Conservation (phyloP, 1,139 yeast genomes). For the Saccharomycopsis crataegensis region DNA sequence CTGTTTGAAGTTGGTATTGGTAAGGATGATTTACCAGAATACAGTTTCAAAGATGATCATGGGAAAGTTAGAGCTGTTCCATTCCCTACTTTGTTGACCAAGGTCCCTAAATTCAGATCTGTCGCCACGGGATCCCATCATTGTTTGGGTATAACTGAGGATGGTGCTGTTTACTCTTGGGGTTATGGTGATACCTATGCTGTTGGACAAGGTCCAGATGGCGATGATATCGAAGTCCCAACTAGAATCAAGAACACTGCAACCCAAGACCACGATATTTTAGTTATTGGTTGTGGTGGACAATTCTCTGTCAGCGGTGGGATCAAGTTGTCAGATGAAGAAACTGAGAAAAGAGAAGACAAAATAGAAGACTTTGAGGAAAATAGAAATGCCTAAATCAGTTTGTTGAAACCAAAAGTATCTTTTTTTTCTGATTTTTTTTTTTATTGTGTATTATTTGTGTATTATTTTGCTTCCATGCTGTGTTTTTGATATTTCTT, state of each 20-base stretch:
- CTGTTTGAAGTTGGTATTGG: conserved; percentile 88
- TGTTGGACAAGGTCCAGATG: conserved; percentile 87
- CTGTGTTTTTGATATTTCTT: too few species aligned
- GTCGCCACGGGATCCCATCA: conserved; percentile 90
- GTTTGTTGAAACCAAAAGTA: background rate
- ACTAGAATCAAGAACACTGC: conserved; percentile 90
- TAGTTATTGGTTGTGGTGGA: conserved; percentile 82
- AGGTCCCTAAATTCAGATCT: conserved; percentile 51
- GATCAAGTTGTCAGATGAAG: conserved; percentile 53
- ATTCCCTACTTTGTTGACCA: conserved; percentile 60
- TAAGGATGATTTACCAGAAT: conserved; percentile 50
- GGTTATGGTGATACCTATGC: conserved; percentile 97
- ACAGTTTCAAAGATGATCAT: conserved; percentile 70
- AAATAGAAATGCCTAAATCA: background rate
- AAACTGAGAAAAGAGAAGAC: conserved; percentile 53
- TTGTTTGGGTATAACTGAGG: conserved; percentile 74
- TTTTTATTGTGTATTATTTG: too few species aligned
- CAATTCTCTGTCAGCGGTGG: conserved; percentile 92
- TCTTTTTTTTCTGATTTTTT: too few species aligned
- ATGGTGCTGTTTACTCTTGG: conserved; percentile 90
- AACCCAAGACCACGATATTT: conserved; percentile 66
- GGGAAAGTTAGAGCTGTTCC: conserved; percentile 87
- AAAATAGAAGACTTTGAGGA: conserved; percentile 30
- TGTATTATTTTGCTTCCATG: too few species aligned
- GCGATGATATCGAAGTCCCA: conserved; percentile 82